phyloP scores from a whole-genome alignment of 2,329 filamentous ascomycete species.

The Alternaria sp. region DNA sequence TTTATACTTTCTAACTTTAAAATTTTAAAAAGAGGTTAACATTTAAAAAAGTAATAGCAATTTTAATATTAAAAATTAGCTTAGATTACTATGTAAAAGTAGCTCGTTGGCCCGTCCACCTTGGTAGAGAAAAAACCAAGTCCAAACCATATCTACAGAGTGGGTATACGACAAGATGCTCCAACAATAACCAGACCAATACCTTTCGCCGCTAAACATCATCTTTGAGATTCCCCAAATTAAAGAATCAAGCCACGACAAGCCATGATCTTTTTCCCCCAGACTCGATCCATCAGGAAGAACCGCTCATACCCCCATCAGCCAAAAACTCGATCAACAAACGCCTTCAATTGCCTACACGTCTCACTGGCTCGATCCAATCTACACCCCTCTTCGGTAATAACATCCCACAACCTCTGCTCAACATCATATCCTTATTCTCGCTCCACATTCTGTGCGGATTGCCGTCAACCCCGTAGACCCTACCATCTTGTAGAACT shows the following conservation, averaged over 20 bases:
- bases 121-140: neutral
- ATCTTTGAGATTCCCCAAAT: neutral
- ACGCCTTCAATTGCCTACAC: conserved; percentile 24
- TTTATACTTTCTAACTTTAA: too few species aligned
- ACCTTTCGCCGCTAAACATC: neutral
- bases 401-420: conserved; percentile 33
- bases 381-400: conserved; percentile 36
- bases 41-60: too few species aligned
- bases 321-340: conserved; percentile 33
- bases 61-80: neutral
- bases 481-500: conserved; percentile 21
- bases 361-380: conserved; percentile 12
- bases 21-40: too few species aligned
- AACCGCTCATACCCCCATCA: conserved; percentile 14
- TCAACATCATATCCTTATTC: conserved; percentile 38
- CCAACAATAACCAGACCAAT: neutral
- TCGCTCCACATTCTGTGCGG: conserved; percentile 35
- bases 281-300: conserved; percentile 7
- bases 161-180: conserved; percentile 5
- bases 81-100: too few species aligned
- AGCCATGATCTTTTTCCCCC: neutral
- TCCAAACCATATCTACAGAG: neutral
- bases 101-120: too few species aligned
- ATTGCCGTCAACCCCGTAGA: conserved; percentile 20
- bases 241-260: neutral